Evolutionary conservation across 2,329 filamentous ascomycete genomes (phyloP).

Genomic region (Acrodontium crateriforme): DNA sequence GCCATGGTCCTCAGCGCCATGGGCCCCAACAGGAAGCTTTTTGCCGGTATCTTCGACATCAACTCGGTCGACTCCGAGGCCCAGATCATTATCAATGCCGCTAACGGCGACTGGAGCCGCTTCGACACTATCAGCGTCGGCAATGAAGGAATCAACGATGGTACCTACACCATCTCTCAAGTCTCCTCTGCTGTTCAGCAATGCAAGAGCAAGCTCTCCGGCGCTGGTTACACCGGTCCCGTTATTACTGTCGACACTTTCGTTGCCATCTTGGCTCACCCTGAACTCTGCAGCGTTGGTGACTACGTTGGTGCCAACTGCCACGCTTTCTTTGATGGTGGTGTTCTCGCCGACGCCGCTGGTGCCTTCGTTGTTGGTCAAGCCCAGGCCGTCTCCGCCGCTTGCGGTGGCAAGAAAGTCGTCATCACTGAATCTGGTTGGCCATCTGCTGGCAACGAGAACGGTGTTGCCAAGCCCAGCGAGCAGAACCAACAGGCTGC

Average conservation of each 20-base stretch:
- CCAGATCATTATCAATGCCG: conserved; percentile 44
- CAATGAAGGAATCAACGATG: conserved; percentile 61
- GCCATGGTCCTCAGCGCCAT: conserved; percentile 48
- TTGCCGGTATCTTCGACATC: conserved; percentile 61
- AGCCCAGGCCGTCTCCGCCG: conserved; percentile 32
- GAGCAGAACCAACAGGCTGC: conserved; percentile 52
- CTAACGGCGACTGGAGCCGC: conserved; percentile 50
- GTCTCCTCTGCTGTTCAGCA: conserved; percentile 45
- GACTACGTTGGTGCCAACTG: conserved; percentile 73
- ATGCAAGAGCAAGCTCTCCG: conserved; percentile 44
- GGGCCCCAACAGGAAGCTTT: conserved; percentile 51
- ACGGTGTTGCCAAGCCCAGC: conserved; percentile 56
- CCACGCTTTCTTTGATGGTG: conserved; percentile 70
- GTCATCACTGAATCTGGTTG: conserved; percentile 76
- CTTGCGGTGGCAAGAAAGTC: conserved; percentile 44
- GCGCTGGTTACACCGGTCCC: conserved; percentile 53
- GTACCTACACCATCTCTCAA: conserved; percentile 32
- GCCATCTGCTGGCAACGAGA: conserved; percentile 55
- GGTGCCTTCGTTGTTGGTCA: conserved; percentile 53
- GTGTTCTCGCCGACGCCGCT: conserved; percentile 44
- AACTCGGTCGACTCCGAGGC: conserved; percentile 42
- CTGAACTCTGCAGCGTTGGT: conserved; percentile 59
- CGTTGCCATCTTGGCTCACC: conserved; percentile 50
- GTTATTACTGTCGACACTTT: conserved; percentile 75
- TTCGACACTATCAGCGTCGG: conserved; percentile 64